Evolutionary conservation across 2,329 filamentous ascomycete genomes (phyloP).

Genomic region (Trichoderma lentiforme): DNA sequence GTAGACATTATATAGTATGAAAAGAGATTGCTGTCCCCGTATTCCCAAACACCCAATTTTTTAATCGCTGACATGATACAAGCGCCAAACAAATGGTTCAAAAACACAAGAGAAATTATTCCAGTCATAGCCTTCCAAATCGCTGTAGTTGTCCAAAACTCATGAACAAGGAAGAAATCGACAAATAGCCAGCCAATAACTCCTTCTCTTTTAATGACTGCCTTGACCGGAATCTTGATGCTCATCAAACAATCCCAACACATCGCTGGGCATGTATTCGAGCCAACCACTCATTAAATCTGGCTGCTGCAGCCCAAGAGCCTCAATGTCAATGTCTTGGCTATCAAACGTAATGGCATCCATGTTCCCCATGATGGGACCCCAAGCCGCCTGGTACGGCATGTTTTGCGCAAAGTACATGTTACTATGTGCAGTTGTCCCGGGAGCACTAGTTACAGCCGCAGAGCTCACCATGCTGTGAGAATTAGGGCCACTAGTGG

Average conservation of each 20-base stretch:
- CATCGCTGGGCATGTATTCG: slow-evolving; percentile 67
- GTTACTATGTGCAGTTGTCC: slow-evolving; percentile 9
- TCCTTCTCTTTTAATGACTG: not conserved
- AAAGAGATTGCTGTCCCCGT: not conserved
- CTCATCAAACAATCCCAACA: slow-evolving; percentile 54
- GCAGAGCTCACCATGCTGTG: slow-evolving; percentile 19
- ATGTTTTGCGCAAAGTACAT: slow-evolving; percentile 31
- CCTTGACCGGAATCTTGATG: slow-evolving; percentile 29
- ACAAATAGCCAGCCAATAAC: not conserved
- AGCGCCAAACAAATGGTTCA: not conserved
- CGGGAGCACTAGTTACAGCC: slow-evolving; percentile 17
- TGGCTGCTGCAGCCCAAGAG: slow-evolving; percentile 54
- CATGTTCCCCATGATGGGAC: slow-evolving; percentile 34
- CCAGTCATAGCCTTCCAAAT: not conserved
- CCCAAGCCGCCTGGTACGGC: slow-evolving; percentile 32
- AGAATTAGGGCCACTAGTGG: slow-evolving; percentile 34
- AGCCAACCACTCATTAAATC: slow-evolving; percentile 71
- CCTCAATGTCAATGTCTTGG: slow-evolving; percentile 72
- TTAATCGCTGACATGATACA: not conserved
- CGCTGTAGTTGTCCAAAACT: not conserved
- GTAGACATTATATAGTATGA: slow-evolving; percentile 2
- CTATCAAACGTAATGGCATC: slow-evolving; percentile 68
- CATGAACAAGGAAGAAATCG: not conserved
- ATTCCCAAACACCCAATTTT: not conserved
- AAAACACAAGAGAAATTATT: not conserved